Base-by-base conservation (phyloP, 768 basidiomycete genomes). In the Calocybe cyanea region DNA sequence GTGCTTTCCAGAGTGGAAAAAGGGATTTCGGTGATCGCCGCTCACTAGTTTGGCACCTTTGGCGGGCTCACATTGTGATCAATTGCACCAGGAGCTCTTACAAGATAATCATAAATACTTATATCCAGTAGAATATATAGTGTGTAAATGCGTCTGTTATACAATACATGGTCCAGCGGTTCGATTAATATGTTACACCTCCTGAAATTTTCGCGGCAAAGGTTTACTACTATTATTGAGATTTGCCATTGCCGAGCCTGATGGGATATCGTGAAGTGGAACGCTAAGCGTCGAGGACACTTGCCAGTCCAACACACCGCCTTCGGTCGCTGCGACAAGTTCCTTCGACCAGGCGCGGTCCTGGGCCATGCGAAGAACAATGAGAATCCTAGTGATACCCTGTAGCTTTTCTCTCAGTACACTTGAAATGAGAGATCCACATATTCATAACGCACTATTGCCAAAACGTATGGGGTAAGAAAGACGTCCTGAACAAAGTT, bases 401-500 rank as follows among this genome's bases (percentile, higher is more conserved):
- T 59, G 14, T 20, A 15, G 18, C 10, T 21, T 28, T 14, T 14
- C 41, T n/a, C 35, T 28, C 25, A 28, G 25, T 17, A 43, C 17
- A 5, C 20, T 10, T 21, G 11, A 6, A 28, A 25, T 15, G 36
- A 25, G 4, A 20, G 14, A 13, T 14, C 3, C 4, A 5, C 2
- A 38, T 32, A 38, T 4, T 19, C 20, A 40, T 18, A 5, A 56
- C 68, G 49, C 31, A 70, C 70, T 40, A 62, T 49, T 15, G 64
- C 50, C 45, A 63, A 64, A 0, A 59, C 50, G 42, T 59, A 59
- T 7, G 70, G 61, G 36, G 64, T 61, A 23, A 59, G 53, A 51
- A 72, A 66, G 10, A 62, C 53, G 37, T 63, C 57, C 43, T 62
- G 51, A 23, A 57, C 45, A 58, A 60, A 62, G 28, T 52, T 62